phyloP scores from a whole-genome alignment of 2,329 filamentous ascomycete genomes.

The Alternaria viburni region DNA sequence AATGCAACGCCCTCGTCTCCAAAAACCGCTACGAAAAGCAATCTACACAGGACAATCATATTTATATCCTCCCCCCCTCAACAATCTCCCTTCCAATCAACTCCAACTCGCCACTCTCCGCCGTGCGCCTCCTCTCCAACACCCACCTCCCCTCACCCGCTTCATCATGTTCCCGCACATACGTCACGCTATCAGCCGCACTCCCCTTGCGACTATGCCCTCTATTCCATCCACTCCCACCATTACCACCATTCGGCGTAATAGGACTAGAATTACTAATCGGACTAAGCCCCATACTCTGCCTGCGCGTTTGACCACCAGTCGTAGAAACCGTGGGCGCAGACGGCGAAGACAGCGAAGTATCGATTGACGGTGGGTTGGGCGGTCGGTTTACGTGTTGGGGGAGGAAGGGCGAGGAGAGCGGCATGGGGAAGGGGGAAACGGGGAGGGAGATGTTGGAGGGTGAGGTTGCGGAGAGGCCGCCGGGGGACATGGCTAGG shows the following conservation, averaged over 20 bases:
- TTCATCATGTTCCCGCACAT: conserved; percentile 67
- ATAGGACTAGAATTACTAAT: conserved; percentile 42
- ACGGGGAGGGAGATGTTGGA: conserved; percentile 28
- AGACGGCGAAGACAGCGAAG: conserved; percentile 33
- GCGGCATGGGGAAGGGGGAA: conserved; percentile 30
- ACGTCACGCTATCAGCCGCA: conserved; percentile 72
- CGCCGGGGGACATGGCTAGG: conserved; percentile 16
- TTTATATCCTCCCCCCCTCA: conserved; percentile 55
- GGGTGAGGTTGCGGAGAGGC: conserved; percentile 25
- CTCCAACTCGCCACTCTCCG: conserved; percentile 69
- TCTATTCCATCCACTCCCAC: conserved; percentile 30
- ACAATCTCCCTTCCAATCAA: conserved; percentile 70
- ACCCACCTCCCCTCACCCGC: conserved; percentile 68
- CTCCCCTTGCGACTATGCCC: conserved; percentile 51
- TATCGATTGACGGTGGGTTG: conserved; percentile 31
- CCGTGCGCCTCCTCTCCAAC: conserved; percentile 70
- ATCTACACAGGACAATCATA: neutral
- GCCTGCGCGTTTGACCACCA: conserved; percentile 29
- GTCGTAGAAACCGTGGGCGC: conserved; percentile 24
- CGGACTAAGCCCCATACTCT: conserved; percentile 41
- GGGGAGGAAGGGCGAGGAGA: conserved; percentile 31
- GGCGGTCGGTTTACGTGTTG: conserved; percentile 24
- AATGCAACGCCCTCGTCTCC: neutral
- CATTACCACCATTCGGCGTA: conserved; percentile 32
- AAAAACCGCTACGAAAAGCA: neutral